phyloP scores from a whole-genome alignment of 1,284 basidiomycete genomes.

The Naganishia sp. region DNA sequence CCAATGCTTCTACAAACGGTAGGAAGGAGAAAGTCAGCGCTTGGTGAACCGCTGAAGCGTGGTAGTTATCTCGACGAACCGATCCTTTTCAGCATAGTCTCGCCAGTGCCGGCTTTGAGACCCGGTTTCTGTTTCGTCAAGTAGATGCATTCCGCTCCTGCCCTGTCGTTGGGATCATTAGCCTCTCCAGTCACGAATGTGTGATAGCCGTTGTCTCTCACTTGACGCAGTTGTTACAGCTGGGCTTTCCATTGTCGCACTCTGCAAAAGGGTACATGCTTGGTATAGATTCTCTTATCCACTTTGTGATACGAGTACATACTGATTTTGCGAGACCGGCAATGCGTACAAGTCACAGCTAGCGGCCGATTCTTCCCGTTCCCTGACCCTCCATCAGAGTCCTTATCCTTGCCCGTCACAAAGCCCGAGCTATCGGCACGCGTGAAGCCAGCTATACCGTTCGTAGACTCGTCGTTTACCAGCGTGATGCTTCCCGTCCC shows the following conservation, averaged over 20 bases:
- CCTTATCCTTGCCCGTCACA: slow-evolving; percentile 2
- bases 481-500: background rate
- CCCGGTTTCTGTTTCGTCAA: slow-evolving; percentile 53
- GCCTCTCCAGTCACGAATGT: background rate
- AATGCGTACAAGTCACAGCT: slow-evolving; percentile 32
- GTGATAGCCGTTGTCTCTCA: background rate
- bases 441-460: background rate
- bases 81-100: slow-evolving; percentile 49
- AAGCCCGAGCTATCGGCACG: background rate
- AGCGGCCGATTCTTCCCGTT: slow-evolving; percentile 23
- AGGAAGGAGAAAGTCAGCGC: slow-evolving; percentile 14
- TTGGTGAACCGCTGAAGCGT: background rate
- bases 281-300: background rate
- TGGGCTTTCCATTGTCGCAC: slow-evolving; percentile 32
- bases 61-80: slow-evolving; percentile 38
- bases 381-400: slow-evolving; percentile 4
- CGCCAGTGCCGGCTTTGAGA: slow-evolving; percentile 50
- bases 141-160: slow-evolving; percentile 48
- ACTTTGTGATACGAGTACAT: background rate
- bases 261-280: slow-evolving; percentile 2
- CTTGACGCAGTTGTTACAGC: slow-evolving; percentile 29
- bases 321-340: slow-evolving; percentile 32
- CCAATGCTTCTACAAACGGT: slow-evolving; percentile 23
- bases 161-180: slow-evolving; percentile 32
- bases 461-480: slow-evolving; percentile 1